phyloP scores from a whole-genome alignment of 1,139 yeast species.

The Pneumocystis jirovecii region DNA sequence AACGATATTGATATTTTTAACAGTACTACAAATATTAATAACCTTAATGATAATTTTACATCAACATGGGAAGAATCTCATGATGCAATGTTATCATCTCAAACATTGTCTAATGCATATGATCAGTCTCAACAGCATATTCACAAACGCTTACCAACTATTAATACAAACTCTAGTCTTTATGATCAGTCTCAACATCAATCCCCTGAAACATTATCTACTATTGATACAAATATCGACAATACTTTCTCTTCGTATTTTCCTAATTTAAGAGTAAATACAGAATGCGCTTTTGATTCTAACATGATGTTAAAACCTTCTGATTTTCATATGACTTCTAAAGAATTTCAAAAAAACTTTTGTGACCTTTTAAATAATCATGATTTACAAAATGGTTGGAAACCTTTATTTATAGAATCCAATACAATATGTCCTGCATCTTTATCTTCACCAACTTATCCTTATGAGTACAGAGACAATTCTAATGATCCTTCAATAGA shows the following conservation, averaged over 20 bases:
- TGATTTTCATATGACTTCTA: not conserved
- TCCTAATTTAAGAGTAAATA: not conserved
- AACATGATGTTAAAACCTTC: not conserved
- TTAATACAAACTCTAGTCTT: not conserved
- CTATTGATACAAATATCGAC: not conserved
- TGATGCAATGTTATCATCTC: not conserved
- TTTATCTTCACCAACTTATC: not conserved
- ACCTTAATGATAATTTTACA: not conserved
- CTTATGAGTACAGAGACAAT: not conserved
- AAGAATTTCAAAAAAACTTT: not conserved
- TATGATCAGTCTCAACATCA: not conserved
- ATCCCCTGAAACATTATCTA: not conserved
- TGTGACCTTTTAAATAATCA: not conserved
- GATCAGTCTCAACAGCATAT: not conserved
- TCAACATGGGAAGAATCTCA: not conserved
- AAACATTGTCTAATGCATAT: not conserved
- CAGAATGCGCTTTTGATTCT: not conserved
- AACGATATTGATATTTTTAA: not conserved
- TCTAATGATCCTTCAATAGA: not conserved
- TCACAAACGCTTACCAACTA: not conserved
- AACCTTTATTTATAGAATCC: not conserved
- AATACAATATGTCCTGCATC: not conserved
- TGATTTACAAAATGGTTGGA: not conserved
- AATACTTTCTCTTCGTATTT: not conserved
- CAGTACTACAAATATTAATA: not conserved